These are phyloP conservation scores for Colletotrichum somersetense DNA, from an alignment of 2,329 filamentous ascomycete genomes.

Conservation along the genomic window DNA sequence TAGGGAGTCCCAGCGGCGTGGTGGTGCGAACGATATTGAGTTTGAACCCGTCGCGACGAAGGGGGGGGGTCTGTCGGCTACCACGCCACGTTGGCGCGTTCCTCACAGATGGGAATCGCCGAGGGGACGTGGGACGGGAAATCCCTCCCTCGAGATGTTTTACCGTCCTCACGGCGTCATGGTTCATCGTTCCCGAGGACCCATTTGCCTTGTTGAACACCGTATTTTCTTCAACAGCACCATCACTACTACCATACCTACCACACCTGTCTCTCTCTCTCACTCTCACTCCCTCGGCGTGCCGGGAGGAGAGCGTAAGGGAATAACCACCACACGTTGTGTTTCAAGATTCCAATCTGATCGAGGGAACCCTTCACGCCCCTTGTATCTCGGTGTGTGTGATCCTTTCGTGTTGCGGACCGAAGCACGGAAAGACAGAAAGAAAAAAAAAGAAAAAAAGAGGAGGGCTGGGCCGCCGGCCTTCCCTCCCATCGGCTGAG, in stretches of 20 bases:
- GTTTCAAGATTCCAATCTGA: conserved; percentile 38
- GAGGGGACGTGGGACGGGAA: conserved; percentile 12
- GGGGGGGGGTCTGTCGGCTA: conserved; percentile 19
- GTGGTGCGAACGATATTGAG: conserved; percentile 19
- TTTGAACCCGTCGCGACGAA: conserved; percentile 15
- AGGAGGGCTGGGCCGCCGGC: neutral
- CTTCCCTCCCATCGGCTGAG: neutral
- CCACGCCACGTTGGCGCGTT: conserved; percentile 24
- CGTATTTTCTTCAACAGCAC: neutral
- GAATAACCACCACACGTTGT: conserved; percentile 13
- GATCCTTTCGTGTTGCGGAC: neutral
- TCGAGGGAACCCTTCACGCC: neutral
- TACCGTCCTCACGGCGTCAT: conserved; percentile 16
- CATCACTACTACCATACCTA: neutral
- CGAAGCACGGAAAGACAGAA: neutral
- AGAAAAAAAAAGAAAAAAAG: no score
- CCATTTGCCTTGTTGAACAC: conserved; percentile 18
- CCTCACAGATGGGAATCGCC: conserved; percentile 23
- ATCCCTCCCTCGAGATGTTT: conserved; percentile 15
- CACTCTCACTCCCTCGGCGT: conserved; percentile 30
- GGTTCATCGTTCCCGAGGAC: conserved; percentile 1
- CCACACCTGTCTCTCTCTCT: neutral
- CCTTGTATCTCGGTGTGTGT: neutral
- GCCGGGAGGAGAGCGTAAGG: neutral
- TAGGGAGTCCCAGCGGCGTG: conserved; percentile 20